Percentiles rank a stretch among this genome's conserved stretches.
These are phyloP conservation scores for Rubus idaeus DNA, from an alignment of 306 rosid species.

Conservation along the genomic window DNA sequence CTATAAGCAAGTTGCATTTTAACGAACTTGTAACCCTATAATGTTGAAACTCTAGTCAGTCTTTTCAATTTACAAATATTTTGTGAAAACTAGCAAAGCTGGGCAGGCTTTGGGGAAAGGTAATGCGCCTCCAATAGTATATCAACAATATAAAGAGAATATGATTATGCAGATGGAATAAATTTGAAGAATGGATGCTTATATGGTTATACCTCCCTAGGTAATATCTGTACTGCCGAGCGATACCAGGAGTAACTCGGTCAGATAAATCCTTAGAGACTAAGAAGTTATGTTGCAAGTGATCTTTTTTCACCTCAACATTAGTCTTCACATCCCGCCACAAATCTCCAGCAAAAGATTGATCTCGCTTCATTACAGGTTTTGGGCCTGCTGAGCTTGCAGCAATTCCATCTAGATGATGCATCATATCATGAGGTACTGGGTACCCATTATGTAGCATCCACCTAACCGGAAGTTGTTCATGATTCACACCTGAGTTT, in stretches of 20 bases:
- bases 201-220: slow-evolving; percentile 54
- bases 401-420: slow-evolving; percentile 51
- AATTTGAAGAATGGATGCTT: slow-evolving; percentile 18
- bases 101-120: slow-evolving; percentile 20
- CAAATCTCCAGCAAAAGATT: slow-evolving; percentile 57
- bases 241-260: slow-evolving; percentile 62
- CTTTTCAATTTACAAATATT: slow-evolving; percentile 2
- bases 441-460: slow-evolving; percentile 81
- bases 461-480: slow-evolving; percentile 81
- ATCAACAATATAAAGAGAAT: not conserved
- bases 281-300: slow-evolving; percentile 40
- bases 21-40: not conserved
- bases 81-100: not conserved
- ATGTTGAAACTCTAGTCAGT: not conserved
- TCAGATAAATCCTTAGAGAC: slow-evolving; percentile 55
- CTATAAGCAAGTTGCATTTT: not conserved
- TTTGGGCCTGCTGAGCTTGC: slow-evolving; percentile 44
- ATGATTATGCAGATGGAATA: not conserved
- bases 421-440: slow-evolving; percentile 75
- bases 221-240: slow-evolving; percentile 67
- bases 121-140: not conserved
- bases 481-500: slow-evolving; percentile 43
- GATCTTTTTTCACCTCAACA: slow-evolving; percentile 46
- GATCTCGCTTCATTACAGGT: slow-evolving; percentile 35
- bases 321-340: slow-evolving; percentile 63